Evolutionary conservation across 108 stramenopile genomes (phyloP).

Genomic region (Cyclotella atomus): DNA sequence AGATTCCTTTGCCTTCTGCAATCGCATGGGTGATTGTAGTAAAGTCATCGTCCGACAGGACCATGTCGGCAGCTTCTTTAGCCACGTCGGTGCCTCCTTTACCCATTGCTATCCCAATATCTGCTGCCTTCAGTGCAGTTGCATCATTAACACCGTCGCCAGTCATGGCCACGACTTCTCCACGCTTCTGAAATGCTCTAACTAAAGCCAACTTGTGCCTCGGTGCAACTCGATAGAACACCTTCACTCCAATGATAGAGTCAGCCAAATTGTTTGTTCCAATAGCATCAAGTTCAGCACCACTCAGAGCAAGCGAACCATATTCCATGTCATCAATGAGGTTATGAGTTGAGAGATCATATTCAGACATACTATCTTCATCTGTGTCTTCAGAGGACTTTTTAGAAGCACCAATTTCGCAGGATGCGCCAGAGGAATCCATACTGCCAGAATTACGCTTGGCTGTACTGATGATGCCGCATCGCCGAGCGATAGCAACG

Average conservation of each 20-base stretch:
- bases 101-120: conserved; percentile 99
- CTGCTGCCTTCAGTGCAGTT: conserved; percentile 92
- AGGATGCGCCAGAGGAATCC: background rate
- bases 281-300: conserved; percentile 80
- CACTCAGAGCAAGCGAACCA: conserved; percentile 62
- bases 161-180: conserved; percentile 98
- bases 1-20: conserved; percentile 97
- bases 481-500: conserved; percentile 86
- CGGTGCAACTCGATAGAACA: conserved; percentile 95
- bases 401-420: background rate
- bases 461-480: conserved; percentile 75
- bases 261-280: conserved; percentile 66
- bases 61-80: conserved; percentile 97
- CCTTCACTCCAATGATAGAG: conserved; percentile 76
- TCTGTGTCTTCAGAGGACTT: conserved; percentile 27
- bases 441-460: conserved; percentile 6
- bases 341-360: conserved; percentile 30
- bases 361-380: conserved; percentile 26
- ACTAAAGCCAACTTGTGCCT: conserved; percentile 96
- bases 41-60: conserved; percentile 94
- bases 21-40: conserved; percentile 90
- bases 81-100: conserved; percentile 96
- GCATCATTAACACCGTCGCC: conserved; percentile 99
- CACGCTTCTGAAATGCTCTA: conserved; percentile 86
- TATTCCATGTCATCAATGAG: conserved; percentile 50